Base-by-base conservation (phyloP, 1,284 basidiomycete species). In the Pseudozyma tsukubaensis region DNA sequence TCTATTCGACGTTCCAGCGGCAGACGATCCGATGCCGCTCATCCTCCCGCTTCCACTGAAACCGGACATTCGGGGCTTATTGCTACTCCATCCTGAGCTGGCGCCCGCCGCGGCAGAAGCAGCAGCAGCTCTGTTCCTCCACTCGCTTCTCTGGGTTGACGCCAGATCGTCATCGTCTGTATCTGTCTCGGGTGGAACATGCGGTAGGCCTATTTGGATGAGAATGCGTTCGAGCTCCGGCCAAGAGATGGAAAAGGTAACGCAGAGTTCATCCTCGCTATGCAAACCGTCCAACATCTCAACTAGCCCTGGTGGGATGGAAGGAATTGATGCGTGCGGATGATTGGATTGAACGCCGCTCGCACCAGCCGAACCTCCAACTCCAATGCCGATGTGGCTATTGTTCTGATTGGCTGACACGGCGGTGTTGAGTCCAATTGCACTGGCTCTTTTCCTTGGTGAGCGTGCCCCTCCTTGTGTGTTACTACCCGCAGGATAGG, bases 251-350 rank as follows among this genome's bases (percentile, higher is more conserved):
- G 92, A 90, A 78, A 94, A 94, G 52, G 83, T 87, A 18, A 92
- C 91, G 66, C 92, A 92, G 50, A 97, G 86, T 85, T 97, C 94
- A 84, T 97, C 95, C 1, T 93, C 91, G 84, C 94, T 92, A 85
- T 94, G 94, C 62, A 91, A 91, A 4, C 94, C 94, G 79, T 97
- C 91, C 12, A 97, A 86, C 60, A 92, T 85, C 5, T 87, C 77
- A 21, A 89, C 80, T 40, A 97, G 80, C 29, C 90, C 90, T 6
- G 77, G 43, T 0, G 84, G 80, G 13, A 83, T 57, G 4, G 42
- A 34, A 10, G 50, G 24, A 3, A 43, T 16, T 11, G 29, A 9
- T 1, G 61, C 40, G 6, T 37, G 50, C 3, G 51, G 44, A n/a
- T 51, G 52, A 12, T 49, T 42, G 6, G 50, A 7, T 6, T 52